A percentile compares a stretch with the other conserved stretches of the same genome.
These are phyloP conservation scores for baker's yeast (Saccharomyces cerevisiae) DNA, from an alignment of 805 yeast genomes.

Conservation along the genomic window DNA sequence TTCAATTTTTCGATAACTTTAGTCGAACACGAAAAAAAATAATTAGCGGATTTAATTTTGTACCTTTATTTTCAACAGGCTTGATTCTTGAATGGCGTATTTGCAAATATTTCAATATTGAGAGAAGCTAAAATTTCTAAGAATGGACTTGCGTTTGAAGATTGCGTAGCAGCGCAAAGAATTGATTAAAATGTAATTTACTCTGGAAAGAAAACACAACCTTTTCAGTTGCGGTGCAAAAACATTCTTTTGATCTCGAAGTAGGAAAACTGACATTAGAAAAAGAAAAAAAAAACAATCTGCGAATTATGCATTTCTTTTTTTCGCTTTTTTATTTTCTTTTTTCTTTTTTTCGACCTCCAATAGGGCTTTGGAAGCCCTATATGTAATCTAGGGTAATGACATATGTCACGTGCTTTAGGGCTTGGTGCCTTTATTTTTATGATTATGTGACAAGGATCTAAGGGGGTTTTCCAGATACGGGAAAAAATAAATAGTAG, in stretches of 20 bases:
- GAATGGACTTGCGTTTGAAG: not conserved
- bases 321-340: not conserved
- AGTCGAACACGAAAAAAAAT: not conserved
- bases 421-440: not conserved
- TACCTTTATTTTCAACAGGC: not conserved
- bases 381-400: not conserved
- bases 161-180: not conserved
- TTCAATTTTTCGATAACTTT: not conserved
- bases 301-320: not conserved
- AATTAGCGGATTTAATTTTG: not conserved
- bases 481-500: slow-evolving; percentile 4
- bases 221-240: not conserved
- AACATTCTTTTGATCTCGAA: not conserved
- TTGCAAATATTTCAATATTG: not conserved
- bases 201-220: not conserved
- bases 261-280: not conserved
- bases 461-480: not conserved
- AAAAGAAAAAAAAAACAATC: not conserved
- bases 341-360: not conserved
- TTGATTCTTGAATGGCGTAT: not conserved
- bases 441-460: not conserved
- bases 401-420: not conserved
- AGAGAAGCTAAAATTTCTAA: not conserved
- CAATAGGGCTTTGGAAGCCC: not conserved
- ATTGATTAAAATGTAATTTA: not conserved